Conservation (phyloP, 768 basidiomycete species). For the Podaxis sp. region DNA sequence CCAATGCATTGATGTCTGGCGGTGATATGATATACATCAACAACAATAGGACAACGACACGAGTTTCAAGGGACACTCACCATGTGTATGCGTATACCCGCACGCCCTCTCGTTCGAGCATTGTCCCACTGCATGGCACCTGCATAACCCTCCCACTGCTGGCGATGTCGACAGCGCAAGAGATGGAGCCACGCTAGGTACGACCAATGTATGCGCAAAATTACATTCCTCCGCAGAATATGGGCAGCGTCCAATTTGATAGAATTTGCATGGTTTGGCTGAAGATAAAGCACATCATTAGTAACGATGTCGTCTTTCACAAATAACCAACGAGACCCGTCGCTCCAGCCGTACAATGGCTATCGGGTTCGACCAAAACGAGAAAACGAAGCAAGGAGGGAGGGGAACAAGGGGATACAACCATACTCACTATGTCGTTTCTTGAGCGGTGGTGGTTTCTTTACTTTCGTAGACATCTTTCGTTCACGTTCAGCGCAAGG, state of each 20-base stretch:
- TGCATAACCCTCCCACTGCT: background rate
- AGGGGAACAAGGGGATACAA: slow-evolving; percentile 3
- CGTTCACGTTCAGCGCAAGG: slow-evolving; percentile 6
- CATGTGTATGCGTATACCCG: background rate
- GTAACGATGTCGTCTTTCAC: background rate
- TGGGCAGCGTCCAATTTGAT: slow-evolving; percentile 41
- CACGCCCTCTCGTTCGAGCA: background rate
- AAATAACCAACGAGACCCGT: background rate
- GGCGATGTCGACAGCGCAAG: background rate
- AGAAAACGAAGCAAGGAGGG: background rate
- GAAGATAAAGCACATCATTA: slow-evolving; percentile 11
- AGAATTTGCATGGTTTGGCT: slow-evolving; percentile 55
- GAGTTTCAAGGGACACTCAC: background rate
- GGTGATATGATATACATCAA: background rate
- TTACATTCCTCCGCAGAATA: slow-evolving; percentile 46
- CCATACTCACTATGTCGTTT: slow-evolving; percentile 40
- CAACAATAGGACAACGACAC: background rate
- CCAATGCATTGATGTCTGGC: slow-evolving; percentile 5
- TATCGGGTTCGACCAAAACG: background rate
- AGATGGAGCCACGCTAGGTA: slow-evolving; percentile 20
- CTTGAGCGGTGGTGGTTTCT: slow-evolving; percentile 33
- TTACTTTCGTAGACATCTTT: slow-evolving; percentile 25
- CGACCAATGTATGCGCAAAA: slow-evolving; percentile 41
- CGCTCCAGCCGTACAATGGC: background rate
- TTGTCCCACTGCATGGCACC: background rate